phyloP scores from a whole-genome alignment of 345 rosid species.

The Eucalyptus regnans region DNA sequence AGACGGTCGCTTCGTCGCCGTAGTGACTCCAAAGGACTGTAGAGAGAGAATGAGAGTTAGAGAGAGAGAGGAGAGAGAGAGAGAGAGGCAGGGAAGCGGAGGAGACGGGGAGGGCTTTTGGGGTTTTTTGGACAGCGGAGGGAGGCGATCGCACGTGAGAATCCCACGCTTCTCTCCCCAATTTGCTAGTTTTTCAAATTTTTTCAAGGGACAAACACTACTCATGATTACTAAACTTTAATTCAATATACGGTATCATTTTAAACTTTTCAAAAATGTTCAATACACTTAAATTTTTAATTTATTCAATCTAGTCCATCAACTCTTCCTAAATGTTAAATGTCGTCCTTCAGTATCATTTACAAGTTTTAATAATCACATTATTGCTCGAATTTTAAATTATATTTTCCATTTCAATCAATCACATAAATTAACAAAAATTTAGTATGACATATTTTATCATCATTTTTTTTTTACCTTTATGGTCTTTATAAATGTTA shows the following conservation, averaged over 20 bases:
- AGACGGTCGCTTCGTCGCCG: background rate
- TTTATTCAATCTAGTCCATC: background rate
- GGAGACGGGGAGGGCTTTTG: background rate
- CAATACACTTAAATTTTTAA: background rate
- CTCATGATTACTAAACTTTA: background rate
- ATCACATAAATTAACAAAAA: background rate
- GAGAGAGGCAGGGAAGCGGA: background rate
- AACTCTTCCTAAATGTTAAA: fast-evolving
- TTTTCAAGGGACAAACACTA: background rate
- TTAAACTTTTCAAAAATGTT: fast-evolving
- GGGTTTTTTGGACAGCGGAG: background rate
- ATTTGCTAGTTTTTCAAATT: background rate
- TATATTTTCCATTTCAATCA: background rate
- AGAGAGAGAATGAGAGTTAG: background rate
- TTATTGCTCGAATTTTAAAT: background rate
- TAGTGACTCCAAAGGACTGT: background rate
- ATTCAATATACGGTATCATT: fast-evolving
- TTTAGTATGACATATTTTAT: background rate
- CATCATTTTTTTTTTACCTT: background rate
- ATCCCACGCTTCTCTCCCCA: background rate
- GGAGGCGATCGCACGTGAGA: background rate
- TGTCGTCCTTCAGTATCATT: background rate
- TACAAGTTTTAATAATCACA: background rate
- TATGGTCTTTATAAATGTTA: background rate
- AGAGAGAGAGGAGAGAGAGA: background rate